A percentile compares a stretch with the other conserved stretches of the same genome.
Evolutionary conservation across 305 asterid genomes (phyloP).

Genomic region (Plantago coronopus): DNA sequence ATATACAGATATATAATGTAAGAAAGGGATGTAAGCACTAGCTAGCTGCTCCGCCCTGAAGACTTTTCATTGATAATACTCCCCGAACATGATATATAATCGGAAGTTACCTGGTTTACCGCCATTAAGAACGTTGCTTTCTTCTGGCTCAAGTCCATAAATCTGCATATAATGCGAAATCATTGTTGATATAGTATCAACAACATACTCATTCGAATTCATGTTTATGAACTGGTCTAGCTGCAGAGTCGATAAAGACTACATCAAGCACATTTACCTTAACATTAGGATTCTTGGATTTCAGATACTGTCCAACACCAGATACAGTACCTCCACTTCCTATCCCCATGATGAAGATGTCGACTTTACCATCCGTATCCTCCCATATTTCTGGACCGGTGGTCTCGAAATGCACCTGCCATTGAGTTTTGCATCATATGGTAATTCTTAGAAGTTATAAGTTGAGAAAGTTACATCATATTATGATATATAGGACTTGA

Average conservation of each 20-base stretch:
- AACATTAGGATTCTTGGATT: slow-evolving; percentile 75
- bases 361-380: slow-evolving; percentile 82
- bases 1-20: neutral
- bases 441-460: neutral
- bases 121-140: slow-evolving; percentile 85
- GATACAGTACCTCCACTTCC: slow-evolving; percentile 98
- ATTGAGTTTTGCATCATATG: neutral
- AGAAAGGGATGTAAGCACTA: neutral
- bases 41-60: neutral
- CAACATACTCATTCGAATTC: neutral
- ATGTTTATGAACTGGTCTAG: neutral
- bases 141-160: slow-evolving; percentile 88
- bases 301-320: slow-evolving; percentile 88
- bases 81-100: neutral
- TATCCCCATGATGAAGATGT: slow-evolving; percentile 88
- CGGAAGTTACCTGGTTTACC: slow-evolving; percentile 81
- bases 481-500: neutral
- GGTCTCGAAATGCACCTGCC: slow-evolving; percentile 83
- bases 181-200: neutral
- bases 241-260: neutral
- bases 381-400: slow-evolving; percentile 99
- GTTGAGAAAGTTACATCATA: neutral
- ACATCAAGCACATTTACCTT: slow-evolving; percentile 40
- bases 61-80: no score
- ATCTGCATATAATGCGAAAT: slow-evolving; percentile 38